Evolutionary conservation across 129 eudicot genomes (phyloP).

Genomic region (Lactuca sativa): DNA sequence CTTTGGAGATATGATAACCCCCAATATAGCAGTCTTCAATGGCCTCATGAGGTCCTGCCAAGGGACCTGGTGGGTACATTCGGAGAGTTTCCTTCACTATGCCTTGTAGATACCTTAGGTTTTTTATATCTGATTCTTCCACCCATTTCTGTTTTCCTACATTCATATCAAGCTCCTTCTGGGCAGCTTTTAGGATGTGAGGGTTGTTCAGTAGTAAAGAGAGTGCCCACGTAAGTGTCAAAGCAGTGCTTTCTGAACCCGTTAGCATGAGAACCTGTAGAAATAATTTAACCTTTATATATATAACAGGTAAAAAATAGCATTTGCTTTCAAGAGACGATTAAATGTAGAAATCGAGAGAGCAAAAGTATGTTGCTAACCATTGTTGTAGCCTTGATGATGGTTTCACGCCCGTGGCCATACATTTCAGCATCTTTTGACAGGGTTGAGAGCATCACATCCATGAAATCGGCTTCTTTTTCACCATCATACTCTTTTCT

Average conservation of each 20-base stretch:
- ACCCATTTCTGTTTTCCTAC: slow-evolving; percentile 41
- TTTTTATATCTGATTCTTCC: slow-evolving; percentile 45
- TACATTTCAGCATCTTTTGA: slow-evolving; percentile 16
- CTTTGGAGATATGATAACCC: slow-evolving; percentile 31
- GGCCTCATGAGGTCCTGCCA: slow-evolving; percentile 51
- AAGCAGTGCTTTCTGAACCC: slow-evolving; percentile 50
- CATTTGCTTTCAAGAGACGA: no score
- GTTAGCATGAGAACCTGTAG: slow-evolving; percentile 43
- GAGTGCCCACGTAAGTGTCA: slow-evolving; percentile 48
- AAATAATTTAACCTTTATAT: background rate
- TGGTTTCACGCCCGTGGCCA: slow-evolving; percentile 26
- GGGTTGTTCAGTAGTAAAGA: slow-evolving; percentile 48
- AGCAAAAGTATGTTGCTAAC: slow-evolving; percentile 12
- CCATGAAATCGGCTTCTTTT: slow-evolving; percentile 35
- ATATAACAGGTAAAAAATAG: no score
- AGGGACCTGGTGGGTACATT: slow-evolving; percentile 61
- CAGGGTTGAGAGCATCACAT: slow-evolving; percentile 42
- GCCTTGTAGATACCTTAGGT: slow-evolving; percentile 39
- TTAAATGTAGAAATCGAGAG: no score
- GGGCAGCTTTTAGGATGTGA: slow-evolving; percentile 26
- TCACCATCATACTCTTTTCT: slow-evolving; percentile 4
- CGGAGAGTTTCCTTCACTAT: slow-evolving; percentile 53
- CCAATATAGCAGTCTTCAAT: slow-evolving; percentile 38
- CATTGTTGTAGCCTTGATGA: slow-evolving; percentile 51
- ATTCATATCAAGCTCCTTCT: slow-evolving; percentile 33